Percentiles rank a stretch among this genome's conserved stretches.
These are phyloP conservation scores for Colletotrichum siamense DNA, from an alignment of 2,329 filamentous ascomycete species.

Conservation along the genomic window DNA sequence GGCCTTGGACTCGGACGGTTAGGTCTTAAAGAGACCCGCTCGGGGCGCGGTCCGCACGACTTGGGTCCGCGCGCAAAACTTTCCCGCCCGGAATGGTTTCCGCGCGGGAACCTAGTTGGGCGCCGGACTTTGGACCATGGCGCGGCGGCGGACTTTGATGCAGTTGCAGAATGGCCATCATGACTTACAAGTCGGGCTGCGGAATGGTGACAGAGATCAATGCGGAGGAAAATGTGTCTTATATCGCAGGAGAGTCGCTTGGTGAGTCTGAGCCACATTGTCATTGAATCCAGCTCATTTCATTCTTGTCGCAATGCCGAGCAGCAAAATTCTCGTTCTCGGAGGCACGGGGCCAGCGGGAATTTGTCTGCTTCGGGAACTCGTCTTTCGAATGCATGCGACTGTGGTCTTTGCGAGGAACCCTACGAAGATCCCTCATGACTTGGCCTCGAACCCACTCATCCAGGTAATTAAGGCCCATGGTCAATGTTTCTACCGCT, in stretches of 20 bases:
- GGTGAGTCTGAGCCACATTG: background rate
- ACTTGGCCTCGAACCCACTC: slow-evolving; percentile 14
- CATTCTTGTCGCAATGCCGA: background rate
- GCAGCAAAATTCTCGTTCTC: background rate
- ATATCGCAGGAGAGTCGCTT: background rate
- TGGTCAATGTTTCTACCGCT: background rate
- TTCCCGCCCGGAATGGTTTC: background rate
- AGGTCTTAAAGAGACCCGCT: background rate
- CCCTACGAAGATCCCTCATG: slow-evolving; percentile 27
- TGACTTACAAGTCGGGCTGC: background rate
- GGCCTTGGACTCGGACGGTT: background rate
- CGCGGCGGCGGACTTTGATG: background rate
- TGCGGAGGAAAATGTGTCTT: background rate
- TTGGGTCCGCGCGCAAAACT: background rate
- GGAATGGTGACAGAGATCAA: background rate
- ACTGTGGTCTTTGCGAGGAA: slow-evolving; percentile 28
- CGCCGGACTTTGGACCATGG: background rate
- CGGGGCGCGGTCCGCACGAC: background rate
- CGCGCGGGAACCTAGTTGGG: background rate
- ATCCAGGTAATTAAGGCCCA: background rate
- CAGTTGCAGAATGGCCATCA: background rate
- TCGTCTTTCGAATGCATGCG: slow-evolving; percentile 29
- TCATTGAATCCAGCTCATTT: background rate
- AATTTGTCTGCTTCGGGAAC: slow-evolving; percentile 33
- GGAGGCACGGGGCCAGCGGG: slow-evolving; percentile 27